These are phyloP conservation scores for Cladosporium colombiae DNA, from an alignment of 2,329 filamentous ascomycete genomes.

Conservation along the genomic window DNA sequence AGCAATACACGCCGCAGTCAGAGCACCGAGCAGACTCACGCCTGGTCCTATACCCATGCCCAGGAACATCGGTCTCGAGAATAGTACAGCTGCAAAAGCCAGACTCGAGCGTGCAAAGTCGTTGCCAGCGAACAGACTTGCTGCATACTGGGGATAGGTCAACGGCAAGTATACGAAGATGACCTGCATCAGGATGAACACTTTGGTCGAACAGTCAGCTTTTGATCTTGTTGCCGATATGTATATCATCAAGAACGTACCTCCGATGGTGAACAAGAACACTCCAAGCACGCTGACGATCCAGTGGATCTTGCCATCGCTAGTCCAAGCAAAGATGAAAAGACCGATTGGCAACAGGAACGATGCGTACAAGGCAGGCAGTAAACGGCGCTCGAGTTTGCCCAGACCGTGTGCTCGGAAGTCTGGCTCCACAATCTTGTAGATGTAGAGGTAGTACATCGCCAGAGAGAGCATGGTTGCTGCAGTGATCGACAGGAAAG, in stretches of 20 bases:
- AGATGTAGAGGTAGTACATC: slow-evolving; percentile 30
- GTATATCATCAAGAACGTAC: background rate
- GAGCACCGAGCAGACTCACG: slow-evolving; percentile 56
- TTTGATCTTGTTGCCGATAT: background rate
- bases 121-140: slow-evolving; percentile 61
- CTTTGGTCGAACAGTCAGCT: background rate
- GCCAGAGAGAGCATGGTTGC: slow-evolving; percentile 55
- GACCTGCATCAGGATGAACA: slow-evolving; percentile 46
- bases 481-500: slow-evolving; percentile 63
- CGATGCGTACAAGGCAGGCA: slow-evolving; percentile 34
- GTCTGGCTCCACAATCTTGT: slow-evolving; percentile 29
- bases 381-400: slow-evolving; percentile 34
- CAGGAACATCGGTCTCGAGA: slow-evolving; percentile 59
- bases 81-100: slow-evolving; percentile 61
- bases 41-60: slow-evolving; percentile 62
- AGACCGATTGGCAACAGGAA: slow-evolving; percentile 36
- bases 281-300: slow-evolving; percentile 44
- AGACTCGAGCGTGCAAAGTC: slow-evolving; percentile 60
- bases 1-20: slow-evolving; percentile 40
- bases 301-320: slow-evolving; percentile 38
- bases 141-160: slow-evolving; percentile 48
- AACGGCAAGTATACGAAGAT: slow-evolving; percentile 43
- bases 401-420: slow-evolving; percentile 29
- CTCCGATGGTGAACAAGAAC: slow-evolving; percentile 40
- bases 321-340: slow-evolving; percentile 39